Base-by-base conservation (phyloP, 805 yeast genomes). In the Wickerhamiella slavikovae region DNA sequence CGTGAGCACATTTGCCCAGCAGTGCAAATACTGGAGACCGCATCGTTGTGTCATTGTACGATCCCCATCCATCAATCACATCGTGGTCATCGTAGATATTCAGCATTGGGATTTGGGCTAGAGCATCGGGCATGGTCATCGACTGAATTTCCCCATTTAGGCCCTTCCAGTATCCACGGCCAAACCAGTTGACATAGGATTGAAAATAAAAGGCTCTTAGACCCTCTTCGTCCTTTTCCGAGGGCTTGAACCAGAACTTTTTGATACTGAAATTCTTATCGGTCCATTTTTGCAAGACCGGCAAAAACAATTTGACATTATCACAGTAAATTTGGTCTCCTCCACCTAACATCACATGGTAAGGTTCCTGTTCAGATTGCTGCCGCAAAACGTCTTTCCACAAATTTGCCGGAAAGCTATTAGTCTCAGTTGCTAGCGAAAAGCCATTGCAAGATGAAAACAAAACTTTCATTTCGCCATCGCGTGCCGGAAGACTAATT, bases 301-400 rank as follows among this genome's bases (percentile, higher is more conserved):
- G 45, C 24, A 43, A 67, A 14, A 66, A 58, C 14, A 61, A 38
- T 48, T 74, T 76, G 40, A 85, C 69, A 1, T 79, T 61, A 52
- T 85, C 98, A 30, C 83, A 70, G 49, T 85, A 85, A 29, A 85
- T 64, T 54, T 85, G 98, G 52, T 85, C 98, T 19, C 98, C 98
- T 30, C 96, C 96, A 17, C 96, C 96, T 17, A 89, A 57, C 92
- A 85, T 83, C 4, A 80, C 95, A 49, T 85, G 94, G 52, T 79
- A 79, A 24, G 61, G 66, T n/a, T n/a, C n/a, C 23, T 65, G 66
- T 23, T 60, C 56, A 12, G 56, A 49, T 45, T 85, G 94, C 35
- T 68, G 66, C 17, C 62, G 57, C 40, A 83, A 42, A 3, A 85
- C 91, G 45, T 89, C 95, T 23, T 57, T 60, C 96, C 96, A 85